A percentile compares a stretch with the other conserved stretches of the same genome.
Evolutionary conservation across 2,329 filamentous ascomycete species (phyloP).

Genomic region (Diaporthe sp.): DNA sequence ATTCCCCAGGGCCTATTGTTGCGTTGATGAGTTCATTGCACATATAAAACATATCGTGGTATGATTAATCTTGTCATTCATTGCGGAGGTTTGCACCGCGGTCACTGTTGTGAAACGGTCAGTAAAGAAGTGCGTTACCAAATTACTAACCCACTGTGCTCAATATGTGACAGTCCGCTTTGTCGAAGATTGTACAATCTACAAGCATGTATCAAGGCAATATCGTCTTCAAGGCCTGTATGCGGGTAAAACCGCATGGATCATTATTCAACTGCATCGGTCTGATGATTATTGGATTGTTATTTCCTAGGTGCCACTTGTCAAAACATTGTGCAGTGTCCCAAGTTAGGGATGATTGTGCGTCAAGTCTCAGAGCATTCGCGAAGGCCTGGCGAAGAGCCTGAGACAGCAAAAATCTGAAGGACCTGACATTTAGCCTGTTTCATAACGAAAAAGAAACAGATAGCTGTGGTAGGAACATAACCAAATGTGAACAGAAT

Average conservation of each 20-base stretch:
- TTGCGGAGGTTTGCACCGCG: too few relatives aligned
- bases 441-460: background rate
- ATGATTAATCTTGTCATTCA: background rate
- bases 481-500: background rate
- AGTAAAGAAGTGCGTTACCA: too few relatives aligned
- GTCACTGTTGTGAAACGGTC: too few relatives aligned
- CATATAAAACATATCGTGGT: background rate
- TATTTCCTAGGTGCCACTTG: background rate
- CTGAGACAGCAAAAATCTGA: background rate
- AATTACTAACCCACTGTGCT: background rate
- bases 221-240: background rate
- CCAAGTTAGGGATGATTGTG: background rate
- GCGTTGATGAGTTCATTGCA: background rate
- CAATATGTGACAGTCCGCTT: background rate
- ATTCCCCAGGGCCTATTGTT: background rate
- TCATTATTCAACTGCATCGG: background rate
- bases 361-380: background rate
- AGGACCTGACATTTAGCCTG: background rate
- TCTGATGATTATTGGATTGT: background rate
- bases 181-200: background rate
- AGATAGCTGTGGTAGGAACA: background rate
- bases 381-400: background rate
- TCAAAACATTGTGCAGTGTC: background rate
- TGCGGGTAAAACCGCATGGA: background rate
- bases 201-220: background rate